A percentile compares a stretch with the other conserved stretches of the same genome.
phyloP scores from a whole-genome alignment of 1,139 yeast species.

The Yamadazyma buinensis region DNA sequence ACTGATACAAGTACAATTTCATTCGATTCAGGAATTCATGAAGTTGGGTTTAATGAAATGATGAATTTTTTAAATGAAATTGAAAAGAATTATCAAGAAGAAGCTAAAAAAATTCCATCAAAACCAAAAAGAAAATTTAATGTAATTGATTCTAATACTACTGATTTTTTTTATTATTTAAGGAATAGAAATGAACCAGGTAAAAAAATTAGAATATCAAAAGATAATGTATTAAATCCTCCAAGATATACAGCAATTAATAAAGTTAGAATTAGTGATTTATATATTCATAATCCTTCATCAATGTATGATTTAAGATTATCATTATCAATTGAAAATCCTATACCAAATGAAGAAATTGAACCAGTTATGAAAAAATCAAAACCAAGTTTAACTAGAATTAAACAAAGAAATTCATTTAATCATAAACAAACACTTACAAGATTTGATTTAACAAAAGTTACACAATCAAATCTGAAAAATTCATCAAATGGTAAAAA shows the following conservation, averaged over 20 bases:
- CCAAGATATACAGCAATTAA: slow-evolving; percentile 68
- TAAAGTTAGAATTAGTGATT: slow-evolving; percentile 67
- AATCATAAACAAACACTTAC: slow-evolving; percentile 68
- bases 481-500: slow-evolving; percentile 35
- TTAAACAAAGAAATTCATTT: slow-evolving; percentile 61
- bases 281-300: slow-evolving; percentile 72
- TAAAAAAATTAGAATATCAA: slow-evolving; percentile 58
- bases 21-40: slow-evolving; percentile 70
- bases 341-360: slow-evolving; percentile 54
- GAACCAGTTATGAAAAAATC: slow-evolving; percentile 35
- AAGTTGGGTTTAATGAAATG: slow-evolving; percentile 60
- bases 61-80: slow-evolving; percentile 54
- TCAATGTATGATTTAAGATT: slow-evolving; percentile 73
- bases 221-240: slow-evolving; percentile 56
- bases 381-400: slow-evolving; percentile 51
- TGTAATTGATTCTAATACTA: slow-evolving; percentile 37
- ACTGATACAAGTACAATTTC: slow-evolving; percentile 54
- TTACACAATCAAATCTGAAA: slow-evolving; percentile 44
- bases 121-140: slow-evolving; percentile 39
- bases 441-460: slow-evolving; percentile 66
- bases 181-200: slow-evolving; percentile 50
- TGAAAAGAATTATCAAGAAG: slow-evolving; percentile 45
- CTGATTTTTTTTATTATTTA: slow-evolving; percentile 38
- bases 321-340: slow-evolving; percentile 73
- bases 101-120: slow-evolving; percentile 20